Evolutionary conservation across 768 basidiomycete species (phyloP), one percentile per base, ranked within the genome.

Genomic region (Mycena vitilis): DNA sequence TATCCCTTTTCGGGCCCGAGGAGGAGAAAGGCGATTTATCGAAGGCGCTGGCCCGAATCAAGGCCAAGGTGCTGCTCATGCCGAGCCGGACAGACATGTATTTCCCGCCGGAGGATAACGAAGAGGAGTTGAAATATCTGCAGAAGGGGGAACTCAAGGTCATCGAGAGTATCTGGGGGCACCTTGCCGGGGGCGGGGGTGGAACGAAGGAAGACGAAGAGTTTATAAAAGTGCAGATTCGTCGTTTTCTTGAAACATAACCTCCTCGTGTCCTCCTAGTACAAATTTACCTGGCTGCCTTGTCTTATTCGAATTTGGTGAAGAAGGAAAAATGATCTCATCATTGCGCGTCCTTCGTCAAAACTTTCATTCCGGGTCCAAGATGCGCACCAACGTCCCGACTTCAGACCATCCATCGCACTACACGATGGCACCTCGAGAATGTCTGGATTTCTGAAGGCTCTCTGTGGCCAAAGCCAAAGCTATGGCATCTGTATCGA

Each of bases 131-230:
- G 22, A 63, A 63, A 30, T 52, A 67, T 71, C 38, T 71, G 53
- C 64, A 71, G 53, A 10, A 68, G 5, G 70, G 70, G 10, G 51
- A 66, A 18, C 40, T 71, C 15, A 63, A 60, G 45, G 70, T 71
- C 15, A 71, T 71, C 23, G 66, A 71, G 9, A 71, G 70, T 45
- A 71, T 71, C 5, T 71, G 66, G 70, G 70, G 70, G 5, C 70
- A 71, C 62, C 6, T 68, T 16, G 70, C 70, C 9, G 70, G 66
- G 8, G 66, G 70, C 4, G 66, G 66, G 25, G 63, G 63, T 42
- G 70, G 61, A 36, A 67, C 70, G 30, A 71, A 67, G 38, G 70
- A 64, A 0, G 66, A 68, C 4, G 64, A 63, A 34, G 66, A 71
- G 38, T 71, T 67, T 25, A 71, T 71, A 9, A 49, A 65, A 44